Percentiles rank a stretch among this genome's conserved stretches.
Conservation (phyloP, 2,329 filamentous ascomycete genomes). For the Trichoderma guizhouense region DNA sequence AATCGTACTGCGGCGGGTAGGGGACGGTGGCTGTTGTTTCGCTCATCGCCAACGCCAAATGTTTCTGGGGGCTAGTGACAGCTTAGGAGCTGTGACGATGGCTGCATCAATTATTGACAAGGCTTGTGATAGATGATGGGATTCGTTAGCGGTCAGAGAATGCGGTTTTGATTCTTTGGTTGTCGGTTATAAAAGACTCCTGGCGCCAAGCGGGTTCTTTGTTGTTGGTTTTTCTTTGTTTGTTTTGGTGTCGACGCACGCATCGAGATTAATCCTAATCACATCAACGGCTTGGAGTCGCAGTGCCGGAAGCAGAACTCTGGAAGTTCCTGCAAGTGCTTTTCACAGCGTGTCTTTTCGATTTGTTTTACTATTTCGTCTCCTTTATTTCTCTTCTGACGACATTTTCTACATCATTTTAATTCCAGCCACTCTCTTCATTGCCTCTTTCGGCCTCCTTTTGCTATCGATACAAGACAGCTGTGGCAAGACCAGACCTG, state of each 20-base stretch:
- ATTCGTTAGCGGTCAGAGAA: conserved; percentile 11
- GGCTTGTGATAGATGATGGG: background rate
- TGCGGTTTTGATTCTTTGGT: background rate
- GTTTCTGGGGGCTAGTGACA: conserved; percentile 6
- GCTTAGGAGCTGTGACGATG: background rate
- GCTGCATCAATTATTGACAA: conserved; percentile 9
- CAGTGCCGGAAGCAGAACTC: conserved; percentile 11
- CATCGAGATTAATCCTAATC: background rate
- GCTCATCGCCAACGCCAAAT: conserved; percentile 5
- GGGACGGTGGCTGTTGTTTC: background rate
- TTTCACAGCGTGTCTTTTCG: background rate
- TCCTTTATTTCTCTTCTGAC: background rate
- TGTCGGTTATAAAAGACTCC: background rate
- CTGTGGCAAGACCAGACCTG: conserved; percentile 6
- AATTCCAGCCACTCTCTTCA: background rate
- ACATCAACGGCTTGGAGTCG: background rate
- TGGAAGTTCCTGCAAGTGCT: conserved; percentile 7
- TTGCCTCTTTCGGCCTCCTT: background rate
- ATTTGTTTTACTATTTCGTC: background rate
- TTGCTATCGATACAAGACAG: background rate
- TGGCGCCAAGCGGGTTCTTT: background rate
- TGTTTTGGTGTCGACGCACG: background rate
- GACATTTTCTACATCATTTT: background rate
- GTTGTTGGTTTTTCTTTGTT: background rate
- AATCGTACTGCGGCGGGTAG: background rate